These are phyloP conservation scores for Trichomonascus vanleenenianus DNA, from an alignment of 805 yeast species.

Conservation along the genomic window DNA sequence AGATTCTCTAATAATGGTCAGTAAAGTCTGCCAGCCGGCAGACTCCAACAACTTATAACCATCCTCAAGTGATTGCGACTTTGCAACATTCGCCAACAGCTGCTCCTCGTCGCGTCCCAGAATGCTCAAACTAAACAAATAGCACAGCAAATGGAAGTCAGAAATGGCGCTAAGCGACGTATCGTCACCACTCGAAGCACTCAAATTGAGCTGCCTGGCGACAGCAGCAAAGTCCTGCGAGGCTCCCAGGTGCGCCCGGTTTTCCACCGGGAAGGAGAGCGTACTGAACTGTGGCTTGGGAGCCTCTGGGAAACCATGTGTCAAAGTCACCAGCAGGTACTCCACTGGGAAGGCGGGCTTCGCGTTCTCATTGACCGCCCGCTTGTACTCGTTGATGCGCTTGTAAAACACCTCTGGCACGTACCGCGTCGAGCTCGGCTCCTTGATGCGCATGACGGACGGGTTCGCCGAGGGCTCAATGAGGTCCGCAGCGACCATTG, in stretches of 20 bases:
- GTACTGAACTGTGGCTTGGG: conserved; percentile 44
- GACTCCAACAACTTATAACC: conserved; percentile 47
- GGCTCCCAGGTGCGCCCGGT: conserved; percentile 68
- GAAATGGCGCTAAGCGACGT: conserved; percentile 35
- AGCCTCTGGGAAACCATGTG: conserved; percentile 84
- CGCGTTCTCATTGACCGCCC: conserved; percentile 81
- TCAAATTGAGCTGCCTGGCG: conserved; percentile 40
- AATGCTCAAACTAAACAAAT: conserved; percentile 48
- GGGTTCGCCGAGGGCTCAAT: conserved; percentile 88
- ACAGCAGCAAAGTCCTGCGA: conserved; percentile 58
- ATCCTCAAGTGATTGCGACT: conserved; percentile 35
- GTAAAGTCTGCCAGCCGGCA: conserved; percentile 78
- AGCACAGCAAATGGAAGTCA: conserved; percentile 74
- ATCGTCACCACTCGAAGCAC: conserved; percentile 12
- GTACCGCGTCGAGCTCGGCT: conserved; percentile 63
- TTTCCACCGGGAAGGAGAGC: conserved; percentile 61
- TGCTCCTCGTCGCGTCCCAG: conserved; percentile 48
- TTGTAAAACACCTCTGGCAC: conserved; percentile 92
- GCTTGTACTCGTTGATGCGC: conserved; percentile 77
- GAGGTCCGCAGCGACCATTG: conserved; percentile 76
- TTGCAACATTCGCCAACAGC: conserved; percentile 42
- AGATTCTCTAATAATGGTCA: conserved; percentile 39
- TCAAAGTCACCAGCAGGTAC: conserved; percentile 72
- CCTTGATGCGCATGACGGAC: conserved; percentile 71
- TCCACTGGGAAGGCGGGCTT: conserved; percentile 93